Conservation (phyloP, 768 basidiomycete genomes). For the Agrocybe chaxingu region DNA sequence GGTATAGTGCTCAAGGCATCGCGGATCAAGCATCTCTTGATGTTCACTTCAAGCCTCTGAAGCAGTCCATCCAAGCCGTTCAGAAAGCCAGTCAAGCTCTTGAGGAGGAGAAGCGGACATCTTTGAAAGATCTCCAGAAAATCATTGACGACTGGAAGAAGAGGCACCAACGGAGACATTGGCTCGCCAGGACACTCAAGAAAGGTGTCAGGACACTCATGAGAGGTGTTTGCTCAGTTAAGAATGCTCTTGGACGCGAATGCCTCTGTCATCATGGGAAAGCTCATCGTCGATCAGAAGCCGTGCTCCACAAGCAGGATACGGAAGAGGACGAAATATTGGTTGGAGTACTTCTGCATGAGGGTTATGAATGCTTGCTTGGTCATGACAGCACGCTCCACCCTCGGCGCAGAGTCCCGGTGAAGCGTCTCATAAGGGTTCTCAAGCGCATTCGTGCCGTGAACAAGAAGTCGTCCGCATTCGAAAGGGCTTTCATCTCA, state of each 20-base stretch:
- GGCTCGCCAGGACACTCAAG: conserved; percentile 1
- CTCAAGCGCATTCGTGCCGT: conserved; percentile 47
- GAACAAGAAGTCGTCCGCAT: conserved; percentile 63
- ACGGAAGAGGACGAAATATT: conserved; percentile 7
- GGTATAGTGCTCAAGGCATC: conserved; percentile 47
- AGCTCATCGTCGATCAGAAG: neutral
- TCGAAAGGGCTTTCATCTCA: conserved; percentile 81
- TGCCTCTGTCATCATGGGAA: conserved; percentile 11
- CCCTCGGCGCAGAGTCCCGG: conserved; percentile 9
- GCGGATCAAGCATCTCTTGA: conserved; percentile 14
- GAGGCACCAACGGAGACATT: conserved; percentile 17
- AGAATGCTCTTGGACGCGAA: conserved; percentile 12
- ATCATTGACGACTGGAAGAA: conserved; percentile 31
- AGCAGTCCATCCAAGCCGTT: conserved; percentile 42
- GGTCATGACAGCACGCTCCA: neutral
- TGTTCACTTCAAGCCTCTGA: conserved; percentile 37
- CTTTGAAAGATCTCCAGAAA: conserved; percentile 45
- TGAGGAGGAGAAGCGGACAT: conserved; percentile 53
- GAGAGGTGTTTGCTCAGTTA: conserved; percentile 9
- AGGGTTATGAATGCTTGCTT: conserved; percentile 5
- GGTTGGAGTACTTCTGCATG: conserved; percentile 15
- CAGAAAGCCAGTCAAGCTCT: conserved; percentile 48
- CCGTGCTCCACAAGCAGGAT: too few species aligned
- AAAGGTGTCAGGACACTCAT: conserved; percentile 1
- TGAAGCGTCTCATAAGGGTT: conserved; percentile 24